A percentile compares a stretch with the other conserved stretches of the same genome.
Conservation (phyloP, 2,329 filamentous ascomycete genomes). For the Chaetoscypha palmicola region DNA sequence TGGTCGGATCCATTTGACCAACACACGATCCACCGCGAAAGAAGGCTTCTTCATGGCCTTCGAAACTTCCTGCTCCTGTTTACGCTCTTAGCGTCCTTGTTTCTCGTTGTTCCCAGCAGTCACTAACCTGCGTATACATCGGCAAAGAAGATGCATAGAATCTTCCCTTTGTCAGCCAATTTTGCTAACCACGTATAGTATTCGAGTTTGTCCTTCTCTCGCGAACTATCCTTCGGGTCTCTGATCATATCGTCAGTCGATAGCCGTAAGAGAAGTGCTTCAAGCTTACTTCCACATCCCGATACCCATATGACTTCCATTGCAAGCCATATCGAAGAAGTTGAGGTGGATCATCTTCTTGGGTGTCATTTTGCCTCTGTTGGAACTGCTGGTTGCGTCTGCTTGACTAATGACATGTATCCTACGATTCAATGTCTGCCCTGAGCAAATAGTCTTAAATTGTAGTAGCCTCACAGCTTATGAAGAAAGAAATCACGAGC, state of each 20-base stretch:
- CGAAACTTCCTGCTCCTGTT: slow-evolving; percentile 47
- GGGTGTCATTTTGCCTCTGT: background rate
- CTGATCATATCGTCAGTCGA: background rate
- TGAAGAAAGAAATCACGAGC: no score
- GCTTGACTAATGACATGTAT: no score
- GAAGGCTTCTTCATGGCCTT: slow-evolving; percentile 42
- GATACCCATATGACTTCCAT: background rate
- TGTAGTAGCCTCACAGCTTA: no score
- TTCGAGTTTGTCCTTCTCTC: background rate
- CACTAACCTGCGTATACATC: slow-evolving; percentile 47
- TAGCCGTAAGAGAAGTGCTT: background rate
- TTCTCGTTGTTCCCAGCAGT: no score
- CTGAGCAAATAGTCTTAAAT: no score
- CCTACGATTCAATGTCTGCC: no score
- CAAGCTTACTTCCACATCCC: background rate
- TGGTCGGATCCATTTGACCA: slow-evolving; percentile 55
- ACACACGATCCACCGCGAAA: slow-evolving; percentile 55
- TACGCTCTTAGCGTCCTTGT: background rate
- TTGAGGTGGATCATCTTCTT: background rate
- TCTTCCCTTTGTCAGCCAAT: background rate
- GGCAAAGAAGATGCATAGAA: slow-evolving; percentile 43
- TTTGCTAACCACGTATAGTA: background rate
- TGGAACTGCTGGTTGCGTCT: no score
- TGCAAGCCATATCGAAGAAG: background rate
- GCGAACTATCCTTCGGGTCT: background rate